These are phyloP conservation scores for Yamadazyma triangularis DNA, from an alignment of 1,139 yeast species.

Conservation along the genomic window DNA sequence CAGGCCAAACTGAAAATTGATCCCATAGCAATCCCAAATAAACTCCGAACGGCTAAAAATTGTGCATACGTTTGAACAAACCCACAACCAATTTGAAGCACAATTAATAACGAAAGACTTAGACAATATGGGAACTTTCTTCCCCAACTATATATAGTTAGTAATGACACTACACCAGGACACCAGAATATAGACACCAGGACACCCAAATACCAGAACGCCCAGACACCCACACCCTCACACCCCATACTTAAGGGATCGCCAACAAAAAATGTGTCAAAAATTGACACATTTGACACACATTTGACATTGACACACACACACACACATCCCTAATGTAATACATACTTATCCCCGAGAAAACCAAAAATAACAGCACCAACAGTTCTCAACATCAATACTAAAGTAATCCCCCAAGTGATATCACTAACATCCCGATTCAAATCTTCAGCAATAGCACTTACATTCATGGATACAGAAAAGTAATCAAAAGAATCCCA, in stretches of 20 bases:
- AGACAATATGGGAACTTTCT: conserved; percentile 35
- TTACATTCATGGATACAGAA: conserved; percentile 31
- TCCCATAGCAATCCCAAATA: conserved; percentile 43
- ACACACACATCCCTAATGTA: too few relatives aligned
- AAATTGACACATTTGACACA: too few relatives aligned
- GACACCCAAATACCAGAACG: too few relatives aligned
- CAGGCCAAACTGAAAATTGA: conserved; percentile 37
- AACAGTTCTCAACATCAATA: conserved; percentile 41
- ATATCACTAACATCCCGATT: conserved; percentile 23
- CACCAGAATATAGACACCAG: too few relatives aligned
- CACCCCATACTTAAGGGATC: too few relatives aligned
- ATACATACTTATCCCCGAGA: conserved; percentile 27
- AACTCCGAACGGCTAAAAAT: conserved; percentile 37
- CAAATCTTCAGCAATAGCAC: conserved; percentile 26
- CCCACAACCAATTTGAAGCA: conserved; percentile 38
- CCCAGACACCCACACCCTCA: too few relatives aligned
- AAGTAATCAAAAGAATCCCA: conserved; percentile 41
- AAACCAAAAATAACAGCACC: conserved; percentile 38
- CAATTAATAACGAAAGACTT: conserved; percentile 26
- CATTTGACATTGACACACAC: too few relatives aligned
- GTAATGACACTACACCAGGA: too few relatives aligned
- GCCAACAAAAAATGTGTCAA: too few relatives aligned
- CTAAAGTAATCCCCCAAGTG: conserved; percentile 44
- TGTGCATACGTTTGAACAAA: conserved; percentile 33
- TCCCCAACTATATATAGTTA: conserved; percentile 25